These are phyloP conservation scores for Pseudogymnoascus sp. DNA, from an alignment of 2,329 filamentous ascomycete genomes.

Conservation along the genomic window DNA sequence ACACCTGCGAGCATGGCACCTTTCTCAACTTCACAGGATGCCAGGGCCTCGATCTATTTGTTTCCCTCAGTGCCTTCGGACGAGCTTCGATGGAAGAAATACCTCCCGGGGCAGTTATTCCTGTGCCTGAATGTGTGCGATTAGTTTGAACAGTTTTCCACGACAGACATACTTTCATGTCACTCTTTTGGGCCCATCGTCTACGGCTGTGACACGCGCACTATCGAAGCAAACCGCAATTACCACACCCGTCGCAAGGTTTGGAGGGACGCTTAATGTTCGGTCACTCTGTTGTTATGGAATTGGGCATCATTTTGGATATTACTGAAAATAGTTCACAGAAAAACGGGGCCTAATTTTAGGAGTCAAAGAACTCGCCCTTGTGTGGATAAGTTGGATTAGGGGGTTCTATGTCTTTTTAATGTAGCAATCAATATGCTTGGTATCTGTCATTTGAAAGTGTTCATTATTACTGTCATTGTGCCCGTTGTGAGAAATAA, in stretches of 20 bases:
- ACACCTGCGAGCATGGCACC: background rate
- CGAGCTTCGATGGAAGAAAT: background rate
- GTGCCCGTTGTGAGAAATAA: background rate
- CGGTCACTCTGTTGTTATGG: background rate
- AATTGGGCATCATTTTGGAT: background rate
- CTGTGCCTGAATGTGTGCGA: background rate
- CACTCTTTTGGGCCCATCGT: background rate
- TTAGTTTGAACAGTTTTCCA: background rate
- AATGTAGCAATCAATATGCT: background rate
- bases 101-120: background rate
- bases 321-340: background rate
- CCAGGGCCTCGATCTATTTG: background rate
- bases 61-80: background rate
- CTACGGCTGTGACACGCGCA: background rate
- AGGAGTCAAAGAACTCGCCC: background rate
- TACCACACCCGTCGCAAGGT: background rate
- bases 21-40: background rate
- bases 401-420: background rate
- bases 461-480: background rate
- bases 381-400: background rate
- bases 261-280: background rate
- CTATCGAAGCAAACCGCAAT: background rate
- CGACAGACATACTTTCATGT: background rate
- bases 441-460: constrained; percentile 1
- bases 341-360: background rate